Evolutionary conservation across 306 rosid species (phyloP), one percentile per base, ranked within the genome.

Genomic region (Prunus campanulata): DNA sequence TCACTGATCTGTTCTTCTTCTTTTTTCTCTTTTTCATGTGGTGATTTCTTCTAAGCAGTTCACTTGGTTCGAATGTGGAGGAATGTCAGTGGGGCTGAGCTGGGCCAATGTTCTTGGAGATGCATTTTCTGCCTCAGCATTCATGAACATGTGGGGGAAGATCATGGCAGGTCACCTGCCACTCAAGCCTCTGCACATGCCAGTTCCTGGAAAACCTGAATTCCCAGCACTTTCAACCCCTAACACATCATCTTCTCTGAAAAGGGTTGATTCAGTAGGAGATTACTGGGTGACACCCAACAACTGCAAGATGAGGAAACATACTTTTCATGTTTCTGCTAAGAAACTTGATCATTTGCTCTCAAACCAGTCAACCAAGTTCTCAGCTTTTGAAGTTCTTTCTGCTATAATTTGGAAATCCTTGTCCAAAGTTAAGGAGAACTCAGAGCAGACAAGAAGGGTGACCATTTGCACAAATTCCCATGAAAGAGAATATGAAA

Each of bases 51-150:
- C 5, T 11, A 10, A 56, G 63, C 86, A 92, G 96, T 84, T 92
- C 70, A 94, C 96, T 10, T 14, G 84, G 86, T 90, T 94, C 80
- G 85, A 83, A 67, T 90, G 97, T 65, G 98, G 96, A 83, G 97
- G 97, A 78, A 29, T 94, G 1, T 77, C 91, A 0, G 29, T 91
- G 54, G 98, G 96, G 16, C 79, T 94, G 1, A 89, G 91, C 74
- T 93, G 97, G 98, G 94, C 97, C 20, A 96, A 91, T 50, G 78
- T 94, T 4, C 90, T 91, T 49, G 96, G 98, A 72, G 97, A 91
- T 57, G 88, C 86, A 39, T 84, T 87, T 75, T 86, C 98, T 30
- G 91, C 97, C 25, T 69, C 90, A 16, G 35, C 80, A 30, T 91
- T 94, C 85, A 77, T 94, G 67, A 77, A 83, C 61, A 64, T 32